Percentiles rank a stretch among this genome's conserved stretches.
Conservation (phyloP, 2,329 filamentous ascomycete genomes). For the Teratosphaeria pseudoeucalypti region DNA sequence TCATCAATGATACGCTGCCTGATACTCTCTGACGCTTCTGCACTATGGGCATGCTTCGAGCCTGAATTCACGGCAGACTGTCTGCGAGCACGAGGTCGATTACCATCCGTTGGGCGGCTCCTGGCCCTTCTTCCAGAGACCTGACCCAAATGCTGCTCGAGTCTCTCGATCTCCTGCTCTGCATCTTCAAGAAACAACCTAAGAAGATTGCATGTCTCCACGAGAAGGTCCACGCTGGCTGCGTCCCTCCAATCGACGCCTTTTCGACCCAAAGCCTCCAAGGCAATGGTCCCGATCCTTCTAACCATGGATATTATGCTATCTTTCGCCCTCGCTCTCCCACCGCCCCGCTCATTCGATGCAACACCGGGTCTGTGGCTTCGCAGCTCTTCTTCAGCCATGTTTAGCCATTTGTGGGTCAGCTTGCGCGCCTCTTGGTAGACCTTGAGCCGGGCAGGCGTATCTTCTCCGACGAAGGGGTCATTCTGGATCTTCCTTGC, state of each 20-base stretch:
- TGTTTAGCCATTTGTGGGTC: neutral
- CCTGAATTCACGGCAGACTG: neutral
- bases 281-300: neutral
- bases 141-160: neutral
- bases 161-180: neutral
- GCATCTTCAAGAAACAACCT: neutral
- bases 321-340: neutral
- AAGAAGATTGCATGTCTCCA: neutral
- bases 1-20: neutral
- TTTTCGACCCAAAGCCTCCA: neutral
- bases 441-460: neutral
- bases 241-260: neutral
- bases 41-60: neutral
- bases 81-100: neutral
- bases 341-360: neutral
- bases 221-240: neutral
- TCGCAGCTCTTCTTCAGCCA: neutral
- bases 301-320: neutral
- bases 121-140: neutral
- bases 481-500: neutral
- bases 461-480: neutral
- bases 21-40: neutral
- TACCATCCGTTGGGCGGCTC: neutral
- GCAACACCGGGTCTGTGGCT: neutral
- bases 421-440: neutral